These are phyloP conservation scores for Xeromyces bisporus DNA, from an alignment of 495 filamentous ascomycete species.

Conservation along the genomic window DNA sequence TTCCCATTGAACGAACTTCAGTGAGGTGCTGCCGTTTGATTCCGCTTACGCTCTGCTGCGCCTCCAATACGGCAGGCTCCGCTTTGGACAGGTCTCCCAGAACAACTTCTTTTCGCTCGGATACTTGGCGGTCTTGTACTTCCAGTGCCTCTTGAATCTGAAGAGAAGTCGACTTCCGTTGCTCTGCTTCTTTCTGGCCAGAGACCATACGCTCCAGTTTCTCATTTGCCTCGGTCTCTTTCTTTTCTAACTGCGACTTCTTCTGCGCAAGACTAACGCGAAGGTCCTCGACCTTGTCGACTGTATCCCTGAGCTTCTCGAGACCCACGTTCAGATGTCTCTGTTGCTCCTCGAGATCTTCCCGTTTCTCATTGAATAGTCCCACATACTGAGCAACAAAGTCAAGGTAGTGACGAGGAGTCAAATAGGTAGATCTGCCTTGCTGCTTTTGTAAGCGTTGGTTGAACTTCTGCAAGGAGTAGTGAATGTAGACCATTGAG, in stretches of 20 bases:
- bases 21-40: slow-evolving; percentile 95
- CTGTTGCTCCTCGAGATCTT: slow-evolving; percentile 96
- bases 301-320: slow-evolving; percentile 93
- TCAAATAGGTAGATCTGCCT: slow-evolving; percentile 77
- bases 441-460: slow-evolving; percentile 78
- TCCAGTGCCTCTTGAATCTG: slow-evolving; percentile 78
- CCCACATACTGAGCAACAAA: slow-evolving; percentile 97
- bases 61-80: slow-evolving; percentile 84
- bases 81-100: slow-evolving; percentile 74
- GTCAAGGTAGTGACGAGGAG: slow-evolving; percentile 90
- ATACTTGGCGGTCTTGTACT: slow-evolving; percentile 79
- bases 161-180: slow-evolving; percentile 68
- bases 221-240: slow-evolving; percentile 90
- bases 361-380: slow-evolving; percentile 94
- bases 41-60: slow-evolving; percentile 87
- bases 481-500: slow-evolving; percentile 96
- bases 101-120: slow-evolving; percentile 66
- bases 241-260: slow-evolving; percentile 79
- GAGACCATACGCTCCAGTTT: slow-evolving; percentile 94
- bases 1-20: slow-evolving; percentile 92
- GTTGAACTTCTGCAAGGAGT: slow-evolving; percentile 85
- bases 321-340: slow-evolving; percentile 94
- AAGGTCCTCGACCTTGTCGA: slow-evolving; percentile 91
- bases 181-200: slow-evolving; percentile 90
- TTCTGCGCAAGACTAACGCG: slow-evolving; percentile 81